Evolutionary conservation across 2,329 filamentous ascomycete genomes (phyloP).

Genomic region (Zalaria sp.): DNA sequence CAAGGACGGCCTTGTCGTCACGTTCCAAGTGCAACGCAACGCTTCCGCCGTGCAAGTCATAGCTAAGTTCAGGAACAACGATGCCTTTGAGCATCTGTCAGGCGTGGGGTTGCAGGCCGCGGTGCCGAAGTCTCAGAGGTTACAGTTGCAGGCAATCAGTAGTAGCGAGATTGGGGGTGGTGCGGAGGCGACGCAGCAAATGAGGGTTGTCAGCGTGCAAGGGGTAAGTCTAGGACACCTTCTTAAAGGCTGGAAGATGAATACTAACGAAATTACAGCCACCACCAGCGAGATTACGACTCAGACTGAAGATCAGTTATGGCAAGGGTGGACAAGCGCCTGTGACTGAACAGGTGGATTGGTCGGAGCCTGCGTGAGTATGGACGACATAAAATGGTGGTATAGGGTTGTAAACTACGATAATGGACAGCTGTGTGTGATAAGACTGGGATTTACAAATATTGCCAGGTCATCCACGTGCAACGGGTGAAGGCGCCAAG

Average conservation of each 20-base stretch:
- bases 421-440: too few species aligned
- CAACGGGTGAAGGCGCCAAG: too few species aligned
- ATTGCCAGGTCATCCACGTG: too few species aligned
- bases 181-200: slow-evolving; percentile 74
- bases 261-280: slow-evolving; percentile 37
- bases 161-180: slow-evolving; percentile 61
- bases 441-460: too few species aligned
- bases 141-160: slow-evolving; percentile 84
- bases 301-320: slow-evolving; percentile 77
- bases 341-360: slow-evolving; percentile 88
- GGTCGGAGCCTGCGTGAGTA: slow-evolving; percentile 58
- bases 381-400: neutral
- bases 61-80: slow-evolving; percentile 71
- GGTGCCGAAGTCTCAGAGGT: slow-evolving; percentile 88
- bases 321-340: slow-evolving; percentile 53
- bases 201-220: slow-evolving; percentile 73
- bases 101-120: slow-evolving; percentile 81
- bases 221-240: slow-evolving; percentile 55
- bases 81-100: slow-evolving; percentile 49
- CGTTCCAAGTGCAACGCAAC: slow-evolving; percentile 72
- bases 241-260: neutral
- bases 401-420: too few species aligned
- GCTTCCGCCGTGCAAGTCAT: slow-evolving; percentile 67
- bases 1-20: slow-evolving; percentile 71
- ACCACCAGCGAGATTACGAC: slow-evolving; percentile 52